Evolutionary conservation across 805 yeast species (phyloP).

Genomic region (Wickerhamomyces kurtzmanii): DNA sequence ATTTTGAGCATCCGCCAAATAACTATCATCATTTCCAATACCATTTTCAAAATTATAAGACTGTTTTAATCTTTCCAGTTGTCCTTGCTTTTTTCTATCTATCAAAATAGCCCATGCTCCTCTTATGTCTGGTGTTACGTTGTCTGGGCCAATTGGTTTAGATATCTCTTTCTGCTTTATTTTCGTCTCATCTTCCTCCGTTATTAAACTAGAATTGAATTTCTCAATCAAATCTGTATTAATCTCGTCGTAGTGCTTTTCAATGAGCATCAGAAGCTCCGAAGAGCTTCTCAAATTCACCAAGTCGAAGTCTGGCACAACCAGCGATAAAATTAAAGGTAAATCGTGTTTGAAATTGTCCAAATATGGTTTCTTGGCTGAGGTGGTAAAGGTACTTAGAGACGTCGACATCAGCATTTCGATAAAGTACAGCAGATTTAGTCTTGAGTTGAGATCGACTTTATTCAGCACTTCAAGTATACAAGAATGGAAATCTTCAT

Average conservation of each 20-base stretch:
- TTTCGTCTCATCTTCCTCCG: too few species aligned
- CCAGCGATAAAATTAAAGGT: constrained; percentile 19
- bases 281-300: constrained; percentile 11
- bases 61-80: constrained; percentile 6
- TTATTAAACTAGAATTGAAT: too few species aligned
- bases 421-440: constrained; percentile 60
- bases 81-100: constrained; percentile 8
- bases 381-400: constrained; percentile 3
- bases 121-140: constrained; percentile 9
- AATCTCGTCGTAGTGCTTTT: constrained; percentile 6
- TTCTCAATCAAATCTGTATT: constrained; percentile 2
- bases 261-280: constrained; percentile 10
- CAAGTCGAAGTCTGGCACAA: constrained; percentile 22
- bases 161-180: too few species aligned
- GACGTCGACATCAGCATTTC: constrained; percentile 46
- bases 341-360: constrained; percentile 21
- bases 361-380: constrained; percentile 11
- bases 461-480: constrained; percentile 47
- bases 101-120: constrained; percentile 14
- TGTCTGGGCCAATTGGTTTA: too few species aligned
- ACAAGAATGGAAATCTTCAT: constrained; percentile 61
- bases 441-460: constrained; percentile 48
- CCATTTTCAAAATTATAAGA: constrained; percentile 2
- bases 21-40: constrained; percentile 1
- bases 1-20: neutral